These are phyloP conservation scores for Solanum infundibuliforme DNA, from an alignment of 257 asterid genomes.

Conservation along the genomic window DNA sequence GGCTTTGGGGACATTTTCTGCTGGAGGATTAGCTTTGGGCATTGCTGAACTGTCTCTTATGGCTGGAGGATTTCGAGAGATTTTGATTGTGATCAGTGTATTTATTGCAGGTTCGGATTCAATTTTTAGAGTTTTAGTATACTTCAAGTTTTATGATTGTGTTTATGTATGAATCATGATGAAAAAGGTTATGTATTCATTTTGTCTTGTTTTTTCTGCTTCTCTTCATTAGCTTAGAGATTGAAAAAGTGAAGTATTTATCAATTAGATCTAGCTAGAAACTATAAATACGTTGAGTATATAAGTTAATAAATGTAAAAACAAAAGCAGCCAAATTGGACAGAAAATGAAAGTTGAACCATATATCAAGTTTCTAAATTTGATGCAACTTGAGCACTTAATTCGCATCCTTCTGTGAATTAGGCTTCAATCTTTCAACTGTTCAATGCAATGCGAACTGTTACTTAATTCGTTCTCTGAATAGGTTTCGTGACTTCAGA, in stretches of 20 bases:
- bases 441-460: background rate
- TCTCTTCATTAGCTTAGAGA: background rate
- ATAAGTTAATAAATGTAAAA: background rate
- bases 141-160: background rate
- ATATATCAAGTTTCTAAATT: background rate
- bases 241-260: background rate
- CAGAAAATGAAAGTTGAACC: background rate
- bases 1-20: conserved; percentile 37
- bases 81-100: conserved; percentile 53
- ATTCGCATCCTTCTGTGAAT: background rate
- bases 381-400: background rate
- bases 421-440: background rate
- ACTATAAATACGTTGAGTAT: background rate
- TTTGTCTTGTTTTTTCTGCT: background rate
- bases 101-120: conserved; percentile 53
- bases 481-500: background rate
- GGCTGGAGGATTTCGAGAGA: conserved; percentile 50
- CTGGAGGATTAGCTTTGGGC: conserved; percentile 36
- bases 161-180: background rate
- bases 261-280: background rate
- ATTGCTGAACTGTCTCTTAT: conserved; percentile 27
- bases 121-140: background rate
- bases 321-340: background rate
- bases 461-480: background rate
- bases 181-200: background rate